These are phyloP conservation scores for Xylaria scruposa DNA, from an alignment of 495 filamentous ascomycete species.

Conservation along the genomic window DNA sequence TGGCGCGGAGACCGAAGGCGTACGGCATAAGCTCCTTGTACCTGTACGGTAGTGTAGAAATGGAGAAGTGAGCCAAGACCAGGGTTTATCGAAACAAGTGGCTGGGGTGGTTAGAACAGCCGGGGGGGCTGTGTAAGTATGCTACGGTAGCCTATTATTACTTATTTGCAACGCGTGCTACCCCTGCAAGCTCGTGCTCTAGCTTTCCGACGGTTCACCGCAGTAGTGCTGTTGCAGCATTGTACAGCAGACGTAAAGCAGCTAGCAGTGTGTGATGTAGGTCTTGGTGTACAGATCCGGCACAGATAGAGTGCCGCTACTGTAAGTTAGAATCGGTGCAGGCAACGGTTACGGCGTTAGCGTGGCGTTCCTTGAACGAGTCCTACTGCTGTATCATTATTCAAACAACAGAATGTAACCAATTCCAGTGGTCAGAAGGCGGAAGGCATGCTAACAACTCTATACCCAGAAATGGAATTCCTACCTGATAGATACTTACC, in stretches of 20 bases:
- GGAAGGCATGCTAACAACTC: neutral
- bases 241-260: neutral
- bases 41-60: neutral
- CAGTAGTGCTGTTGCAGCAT: neutral
- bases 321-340: neutral
- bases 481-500: no score
- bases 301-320: neutral
- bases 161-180: constrained; percentile 7
- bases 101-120: constrained; percentile 7
- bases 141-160: neutral
- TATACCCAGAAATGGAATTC: neutral
- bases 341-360: constrained; percentile 8
- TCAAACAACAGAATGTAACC: neutral
- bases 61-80: neutral
- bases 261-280: neutral
- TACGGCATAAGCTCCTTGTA: neutral
- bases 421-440: neutral
- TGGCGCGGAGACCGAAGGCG: constrained; percentile 20
- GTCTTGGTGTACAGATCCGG: neutral
- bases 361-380: neutral
- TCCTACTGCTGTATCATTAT: neutral
- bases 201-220: neutral
- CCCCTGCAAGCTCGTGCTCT: constrained; percentile 9
- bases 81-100: constrained; percentile 15
- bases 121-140: neutral